Evolutionary conservation across 2,329 filamentous ascomycete species (phyloP).

Genomic region (Eutypa lata): DNA sequence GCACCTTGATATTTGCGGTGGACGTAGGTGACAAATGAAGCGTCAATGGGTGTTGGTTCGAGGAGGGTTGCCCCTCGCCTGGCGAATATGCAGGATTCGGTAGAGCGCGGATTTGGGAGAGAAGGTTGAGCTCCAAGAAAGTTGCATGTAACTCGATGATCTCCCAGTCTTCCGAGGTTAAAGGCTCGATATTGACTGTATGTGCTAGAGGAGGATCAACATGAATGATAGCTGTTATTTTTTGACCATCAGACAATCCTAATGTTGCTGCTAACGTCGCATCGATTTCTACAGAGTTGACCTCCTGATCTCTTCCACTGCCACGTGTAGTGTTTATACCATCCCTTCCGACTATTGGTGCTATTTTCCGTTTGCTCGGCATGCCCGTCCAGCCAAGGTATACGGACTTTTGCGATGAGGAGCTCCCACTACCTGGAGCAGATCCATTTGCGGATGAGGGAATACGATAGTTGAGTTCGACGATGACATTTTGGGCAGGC

Average conservation of each 20-base stretch:
- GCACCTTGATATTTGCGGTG: slow-evolving; percentile 85
- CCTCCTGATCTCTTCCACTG: slow-evolving; percentile 70
- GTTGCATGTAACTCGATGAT: slow-evolving; percentile 97
- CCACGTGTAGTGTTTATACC: slow-evolving; percentile 61
- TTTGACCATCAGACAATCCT: slow-evolving; percentile 77
- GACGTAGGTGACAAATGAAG: slow-evolving; percentile 93
- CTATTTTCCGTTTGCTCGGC: slow-evolving; percentile 82
- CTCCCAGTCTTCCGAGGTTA: slow-evolving; percentile 96
- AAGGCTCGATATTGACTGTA: slow-evolving; percentile 93
- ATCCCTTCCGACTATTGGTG: slow-evolving; percentile 70
- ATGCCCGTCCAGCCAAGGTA: slow-evolving; percentile 97
- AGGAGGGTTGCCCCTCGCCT: slow-evolving; percentile 45
- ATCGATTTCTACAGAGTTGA: slow-evolving; percentile 80
- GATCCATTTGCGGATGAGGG: slow-evolving; percentile 41
- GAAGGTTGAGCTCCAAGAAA: slow-evolving; percentile 89
- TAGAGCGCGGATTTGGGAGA: slow-evolving; percentile 87
- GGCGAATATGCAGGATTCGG: slow-evolving; percentile 74
- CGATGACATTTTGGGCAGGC: slow-evolving; percentile 92
- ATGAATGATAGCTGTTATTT: slow-evolving; percentile 70
- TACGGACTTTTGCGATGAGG: slow-evolving; percentile 62
- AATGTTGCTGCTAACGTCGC: slow-evolving; percentile 75
- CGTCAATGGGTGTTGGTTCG: slow-evolving; percentile 76
- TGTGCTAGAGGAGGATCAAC: slow-evolving; percentile 87
- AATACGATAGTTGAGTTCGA: slow-evolving; percentile 78
- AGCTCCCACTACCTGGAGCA: slow-evolving; percentile 35